Percentiles rank a stretch among this genome's conserved stretches.
These are phyloP conservation scores for Linnemannia zychae DNA, from an alignment of 192 early-diverging fungal species.

Conservation along the genomic window DNA sequence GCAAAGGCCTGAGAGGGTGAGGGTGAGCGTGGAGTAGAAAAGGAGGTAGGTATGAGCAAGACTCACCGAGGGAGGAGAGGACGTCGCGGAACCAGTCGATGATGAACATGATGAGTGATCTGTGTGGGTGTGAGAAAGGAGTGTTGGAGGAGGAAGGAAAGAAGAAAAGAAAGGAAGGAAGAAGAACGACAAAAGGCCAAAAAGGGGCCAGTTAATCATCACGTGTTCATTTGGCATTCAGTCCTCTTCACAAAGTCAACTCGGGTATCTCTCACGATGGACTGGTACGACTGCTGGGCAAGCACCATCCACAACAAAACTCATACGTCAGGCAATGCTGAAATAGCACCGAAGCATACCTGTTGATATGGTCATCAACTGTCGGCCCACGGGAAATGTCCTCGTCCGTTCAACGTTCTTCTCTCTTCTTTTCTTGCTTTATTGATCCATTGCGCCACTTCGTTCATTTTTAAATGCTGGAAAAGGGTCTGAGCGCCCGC, in stretches of 20 bases:
- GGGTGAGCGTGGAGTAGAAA: neutral
- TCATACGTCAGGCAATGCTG: neutral
- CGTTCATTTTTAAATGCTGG: neutral
- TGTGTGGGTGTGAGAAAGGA: neutral
- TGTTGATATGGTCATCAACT: neutral
- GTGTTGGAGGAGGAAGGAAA: neutral
- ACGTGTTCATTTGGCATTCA: neutral
- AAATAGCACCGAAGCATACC: neutral
- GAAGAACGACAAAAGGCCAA: neutral
- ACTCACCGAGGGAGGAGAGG: conserved; percentile 89
- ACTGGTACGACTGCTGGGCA: neutral
- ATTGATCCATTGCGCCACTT: neutral
- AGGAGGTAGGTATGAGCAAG: too few species aligned
- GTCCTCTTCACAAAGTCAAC: neutral
- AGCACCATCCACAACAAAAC: neutral
- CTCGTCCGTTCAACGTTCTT: neutral
- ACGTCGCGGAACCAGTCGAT: conserved; percentile 99
- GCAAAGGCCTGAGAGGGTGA: neutral
- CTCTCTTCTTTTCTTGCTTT: neutral
- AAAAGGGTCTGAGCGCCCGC: neutral
- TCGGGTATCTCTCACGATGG: neutral
- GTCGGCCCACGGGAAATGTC: neutral
- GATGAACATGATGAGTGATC: conserved; percentile 84
- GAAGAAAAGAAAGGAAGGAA: neutral
- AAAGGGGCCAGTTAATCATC: neutral